phyloP scores from a whole-genome alignment of 192 early-diverging fungal genomes.

The Entomortierella parvispora region DNA sequence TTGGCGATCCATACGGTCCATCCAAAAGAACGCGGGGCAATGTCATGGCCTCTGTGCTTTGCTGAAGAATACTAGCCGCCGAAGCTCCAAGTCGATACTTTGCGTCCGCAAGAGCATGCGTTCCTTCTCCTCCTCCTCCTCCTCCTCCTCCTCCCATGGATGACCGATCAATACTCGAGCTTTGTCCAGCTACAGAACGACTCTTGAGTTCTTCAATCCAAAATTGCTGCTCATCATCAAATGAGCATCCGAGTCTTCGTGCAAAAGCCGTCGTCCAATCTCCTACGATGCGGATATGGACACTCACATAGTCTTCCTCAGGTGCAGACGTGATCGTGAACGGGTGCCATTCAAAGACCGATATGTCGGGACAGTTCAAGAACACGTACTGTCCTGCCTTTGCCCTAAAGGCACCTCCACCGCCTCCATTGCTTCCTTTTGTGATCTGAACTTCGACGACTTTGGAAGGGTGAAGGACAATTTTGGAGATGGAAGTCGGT shows the following conservation, averaged over 20 bases:
- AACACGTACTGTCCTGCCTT: conserved; percentile 81
- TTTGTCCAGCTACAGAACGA: not conserved
- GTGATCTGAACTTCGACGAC: conserved; percentile 85
- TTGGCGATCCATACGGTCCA: conserved; percentile 73
- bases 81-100: conserved; percentile 21
- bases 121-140: too few species aligned
- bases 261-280: conserved; percentile 81
- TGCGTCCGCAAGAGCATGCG: not conserved
- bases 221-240: conserved; percentile 57
- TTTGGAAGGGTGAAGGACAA: conserved; percentile 84
- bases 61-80: conserved; percentile 44
- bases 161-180: not conserved
- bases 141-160: too few species aligned
- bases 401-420: conserved; percentile 20
- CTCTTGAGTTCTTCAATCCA: conserved; percentile 60
- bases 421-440: conserved; percentile 56
- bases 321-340: conserved; percentile 80
- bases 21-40: conserved; percentile 68
- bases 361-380: conserved; percentile 76
- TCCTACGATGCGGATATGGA: conserved; percentile 81
- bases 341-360: conserved; percentile 79
- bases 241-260: conserved; percentile 72
- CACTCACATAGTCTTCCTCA: conserved; percentile 78
- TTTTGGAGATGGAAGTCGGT: conserved; percentile 79
- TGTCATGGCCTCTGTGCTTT: not conserved